A percentile compares a stretch with the other conserved stretches of the same genome.
Conservation (phyloP, 331 rosid genomes). For the Saraca asoca region DNA sequence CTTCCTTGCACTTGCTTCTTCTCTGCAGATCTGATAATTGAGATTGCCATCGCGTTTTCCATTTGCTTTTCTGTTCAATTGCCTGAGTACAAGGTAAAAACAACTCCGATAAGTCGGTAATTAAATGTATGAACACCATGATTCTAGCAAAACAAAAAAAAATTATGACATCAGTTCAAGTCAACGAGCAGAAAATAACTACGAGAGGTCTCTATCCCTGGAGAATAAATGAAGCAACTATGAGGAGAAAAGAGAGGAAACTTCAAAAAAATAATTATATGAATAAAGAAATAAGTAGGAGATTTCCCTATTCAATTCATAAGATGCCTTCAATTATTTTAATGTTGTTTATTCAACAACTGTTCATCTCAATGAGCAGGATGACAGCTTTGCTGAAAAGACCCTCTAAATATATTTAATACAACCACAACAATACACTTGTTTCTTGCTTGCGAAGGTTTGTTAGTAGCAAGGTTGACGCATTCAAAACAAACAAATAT, state of each 20-base stretch:
- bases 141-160: neutral
- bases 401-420: constrained; percentile 8
- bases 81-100: constrained; percentile 45
- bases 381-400: constrained; percentile 27
- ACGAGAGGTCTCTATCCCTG: neutral
- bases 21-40: constrained; percentile 68
- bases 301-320: constrained; percentile 1
- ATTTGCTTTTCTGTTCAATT: constrained; percentile 44
- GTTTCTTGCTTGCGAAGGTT: constrained; percentile 7
- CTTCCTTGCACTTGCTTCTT: constrained; percentile 58
- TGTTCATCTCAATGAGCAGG: neutral
- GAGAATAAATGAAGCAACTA: constrained; percentile 1
- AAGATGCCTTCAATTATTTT: neutral
- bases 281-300: constrained; percentile 25
- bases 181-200: neutral
- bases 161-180: no score
- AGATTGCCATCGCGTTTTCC: constrained; percentile 67
- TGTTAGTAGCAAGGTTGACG: constrained; percentile 30
- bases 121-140: neutral
- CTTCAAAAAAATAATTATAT: neutral
- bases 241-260: neutral
- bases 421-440: neutral
- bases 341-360: constrained; percentile 6
- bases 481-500: neutral
- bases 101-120: neutral